Conservation (phyloP, 371 early-diverging fungal genomes). For the Mitosporidium daphniae region DNA sequence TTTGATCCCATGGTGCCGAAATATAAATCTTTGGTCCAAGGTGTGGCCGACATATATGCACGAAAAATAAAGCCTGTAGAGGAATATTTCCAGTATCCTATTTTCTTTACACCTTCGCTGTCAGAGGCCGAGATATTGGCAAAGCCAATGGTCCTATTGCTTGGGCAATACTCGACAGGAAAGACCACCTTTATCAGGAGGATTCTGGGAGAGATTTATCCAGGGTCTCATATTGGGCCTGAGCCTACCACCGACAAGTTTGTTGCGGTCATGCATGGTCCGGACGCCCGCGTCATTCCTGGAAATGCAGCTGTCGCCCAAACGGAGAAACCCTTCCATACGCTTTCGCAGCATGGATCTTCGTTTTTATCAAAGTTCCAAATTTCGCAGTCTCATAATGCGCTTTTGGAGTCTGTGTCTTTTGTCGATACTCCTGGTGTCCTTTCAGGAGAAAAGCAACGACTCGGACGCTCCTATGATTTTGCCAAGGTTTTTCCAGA, state of each 20-base stretch:
- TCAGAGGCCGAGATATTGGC: constrained; percentile 35
- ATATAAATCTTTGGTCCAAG: constrained; percentile 17
- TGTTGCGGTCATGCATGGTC: constrained; percentile 34
- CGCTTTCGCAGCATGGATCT: constrained; percentile 25
- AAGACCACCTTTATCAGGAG: constrained; percentile 2
- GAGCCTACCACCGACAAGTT: constrained; percentile 55
- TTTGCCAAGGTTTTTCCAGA: constrained; percentile 32
- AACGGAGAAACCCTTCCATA: constrained; percentile 33
- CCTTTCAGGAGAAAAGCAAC: constrained; percentile 40
- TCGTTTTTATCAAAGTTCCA: constrained; percentile 39
- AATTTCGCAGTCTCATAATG: constrained; percentile 25
- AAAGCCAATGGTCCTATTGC: constrained; percentile 36
- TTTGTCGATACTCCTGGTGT: constrained; percentile 55
- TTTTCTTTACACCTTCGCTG: constrained; percentile 28
- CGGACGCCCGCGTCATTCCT: constrained; percentile 26
- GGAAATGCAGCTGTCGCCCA: constrained; percentile 55
- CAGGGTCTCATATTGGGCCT: constrained; percentile 39
- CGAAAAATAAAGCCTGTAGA: constrained; percentile 27
- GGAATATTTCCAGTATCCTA: constrained; percentile 29
- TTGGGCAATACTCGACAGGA: constrained; percentile 37
- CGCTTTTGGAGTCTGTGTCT: constrained; percentile 31
- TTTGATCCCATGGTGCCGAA: too few species aligned
- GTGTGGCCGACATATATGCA: constrained; percentile 21
- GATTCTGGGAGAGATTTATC: constrained; percentile 24
- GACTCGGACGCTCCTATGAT: constrained; percentile 29